Base-by-base conservation (phyloP, 352 stramenopile species). In the Phytophthora pseudosyringae region DNA sequence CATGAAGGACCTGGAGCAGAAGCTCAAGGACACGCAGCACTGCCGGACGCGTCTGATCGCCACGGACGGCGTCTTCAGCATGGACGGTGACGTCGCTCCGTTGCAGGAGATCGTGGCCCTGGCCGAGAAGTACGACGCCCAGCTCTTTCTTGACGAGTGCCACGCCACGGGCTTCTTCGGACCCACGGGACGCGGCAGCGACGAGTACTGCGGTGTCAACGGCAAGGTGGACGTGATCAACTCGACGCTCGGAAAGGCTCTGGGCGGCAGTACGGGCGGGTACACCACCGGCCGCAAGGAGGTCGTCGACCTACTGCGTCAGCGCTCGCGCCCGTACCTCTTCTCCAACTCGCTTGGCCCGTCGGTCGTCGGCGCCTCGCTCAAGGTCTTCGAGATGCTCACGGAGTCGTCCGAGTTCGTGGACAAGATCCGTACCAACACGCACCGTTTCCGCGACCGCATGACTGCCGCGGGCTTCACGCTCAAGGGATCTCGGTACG, bases 51-150 rank as follows among this genome's bases (percentile, higher is more conserved):
- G 90, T 2, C 75, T 98, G 25, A 96, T 98, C 56, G 92, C 91
- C 9, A 98, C 94, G 0, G 94, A 98, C 63, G 94, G 94, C 33
- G 94, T 98, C n/a, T 98, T 98, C 68, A 95, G 77, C 50, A 98
- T 98, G 94, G 94, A 98, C 67, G 94, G 94, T 6, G 93, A 98
- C 58, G 92, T 98, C 31, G 94, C 94, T 31, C 90, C 88, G 31
- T 75, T 98, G 33, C 59, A 92, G 57, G 86, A 95, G 32, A 98
- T 98, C 55, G 93, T 84, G 64, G 88, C 91, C 44, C 73, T 98
- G 28, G 91, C 94, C 0, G 86, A 97, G 21, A 88, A 95, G 64
- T 98, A 98, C 83, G 80, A 98, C 67, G 93, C 94, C 2, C 86
- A 96, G 54, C 76, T 98, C 15, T 97, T 98, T 53, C 78, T 98